These are phyloP conservation scores for Pichia sorboxylosa DNA, from an alignment of 1,139 yeast species.

Conservation along the genomic window DNA sequence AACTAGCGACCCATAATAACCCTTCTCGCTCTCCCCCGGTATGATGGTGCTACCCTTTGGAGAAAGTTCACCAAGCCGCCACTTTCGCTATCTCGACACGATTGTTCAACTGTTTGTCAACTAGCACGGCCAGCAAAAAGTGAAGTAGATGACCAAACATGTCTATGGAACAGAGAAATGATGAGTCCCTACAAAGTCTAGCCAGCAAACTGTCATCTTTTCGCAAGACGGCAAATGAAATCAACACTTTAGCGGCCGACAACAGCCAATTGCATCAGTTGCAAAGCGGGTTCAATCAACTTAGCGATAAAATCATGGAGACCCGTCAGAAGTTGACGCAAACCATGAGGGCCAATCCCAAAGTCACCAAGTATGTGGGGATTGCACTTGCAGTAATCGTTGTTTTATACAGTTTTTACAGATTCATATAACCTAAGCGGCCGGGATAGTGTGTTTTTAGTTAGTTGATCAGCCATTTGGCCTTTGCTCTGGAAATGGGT, in stretches of 20 bases:
- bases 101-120: too few species aligned
- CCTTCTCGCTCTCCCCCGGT: too few species aligned
- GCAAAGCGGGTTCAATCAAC: conserved; percentile 37
- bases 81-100: too few species aligned
- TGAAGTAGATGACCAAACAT: too few species aligned
- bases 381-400: too few species aligned
- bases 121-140: too few species aligned
- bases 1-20: too few species aligned
- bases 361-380: conserved; percentile 45
- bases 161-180: conserved; percentile 44
- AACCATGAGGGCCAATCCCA: conserved; percentile 45
- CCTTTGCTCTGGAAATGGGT: conserved; percentile 83
- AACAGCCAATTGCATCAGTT: conserved; percentile 44
- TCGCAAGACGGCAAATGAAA: conserved; percentile 52
- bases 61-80: too few species aligned
- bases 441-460: too few species aligned
- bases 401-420: too few species aligned
- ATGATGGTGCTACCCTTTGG: too few species aligned
- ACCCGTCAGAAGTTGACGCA: conserved; percentile 60
- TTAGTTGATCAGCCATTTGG: conserved; percentile 97
- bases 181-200: conserved; percentile 43
- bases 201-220: conserved; percentile 52
- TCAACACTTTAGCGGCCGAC: conserved; percentile 50
- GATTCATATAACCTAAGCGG: too few species aligned
- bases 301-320: conserved; percentile 49